phyloP scores from a whole-genome alignment of 331 rosid species.

The Phaseolus coccineus region DNA sequence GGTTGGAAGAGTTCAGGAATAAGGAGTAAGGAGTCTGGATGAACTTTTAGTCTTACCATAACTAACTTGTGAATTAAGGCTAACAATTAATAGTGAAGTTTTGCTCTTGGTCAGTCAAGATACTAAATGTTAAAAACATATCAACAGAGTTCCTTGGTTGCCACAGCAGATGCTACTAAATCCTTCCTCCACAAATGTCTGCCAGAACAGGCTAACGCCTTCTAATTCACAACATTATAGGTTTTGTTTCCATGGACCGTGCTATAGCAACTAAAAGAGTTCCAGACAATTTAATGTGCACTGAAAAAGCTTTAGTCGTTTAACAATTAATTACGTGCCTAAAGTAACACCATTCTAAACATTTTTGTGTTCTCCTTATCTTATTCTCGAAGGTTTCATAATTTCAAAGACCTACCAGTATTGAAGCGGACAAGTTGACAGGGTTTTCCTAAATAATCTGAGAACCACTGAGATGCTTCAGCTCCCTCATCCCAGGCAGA shows the following conservation, averaged over 20 bases:
- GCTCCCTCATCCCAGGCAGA: conserved; percentile 90
- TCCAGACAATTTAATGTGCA: no score
- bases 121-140: not conserved
- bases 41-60: not conserved
- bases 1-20: conserved; percentile 1
- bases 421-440: conserved; percentile 81
- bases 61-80: not conserved
- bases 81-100: not conserved
- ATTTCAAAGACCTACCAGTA: conserved; percentile 54
- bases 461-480: conserved; percentile 83
- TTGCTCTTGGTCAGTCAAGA: conserved; percentile 5
- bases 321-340: conserved; percentile 20
- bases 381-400: no score
- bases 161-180: no score
- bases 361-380: not conserved
- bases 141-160: no score
- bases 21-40: not conserved
- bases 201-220: no score
- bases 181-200: no score
- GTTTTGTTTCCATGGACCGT: no score
- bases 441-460: conserved; percentile 71
- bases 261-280: no score
- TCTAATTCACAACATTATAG: no score
- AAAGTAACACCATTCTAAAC: conserved; percentile 7
- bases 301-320: not conserved